A percentile compares a stretch with the other conserved stretches of the same genome.
These are phyloP conservation scores for Plasmodium knowlesi DNA, from an alignment of 169 alveolate species.

Conservation along the genomic window DNA sequence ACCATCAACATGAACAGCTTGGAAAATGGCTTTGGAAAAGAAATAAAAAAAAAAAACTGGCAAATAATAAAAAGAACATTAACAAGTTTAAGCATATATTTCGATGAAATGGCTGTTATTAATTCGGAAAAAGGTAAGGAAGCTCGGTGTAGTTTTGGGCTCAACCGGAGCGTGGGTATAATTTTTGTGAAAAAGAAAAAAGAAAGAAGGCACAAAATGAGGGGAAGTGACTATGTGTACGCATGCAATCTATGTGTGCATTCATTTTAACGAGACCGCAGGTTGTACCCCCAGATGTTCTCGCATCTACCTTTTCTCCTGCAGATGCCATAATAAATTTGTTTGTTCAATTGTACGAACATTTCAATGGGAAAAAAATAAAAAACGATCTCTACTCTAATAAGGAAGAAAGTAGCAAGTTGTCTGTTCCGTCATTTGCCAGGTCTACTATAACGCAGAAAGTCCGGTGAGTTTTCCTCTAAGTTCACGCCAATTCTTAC, in stretches of 20 bases:
- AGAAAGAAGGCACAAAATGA: not conserved
- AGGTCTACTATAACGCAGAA: conserved; percentile 75
- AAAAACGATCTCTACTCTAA: conserved; percentile 10
- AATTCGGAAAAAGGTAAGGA: conserved; percentile 65
- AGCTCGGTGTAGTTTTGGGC: not conserved
- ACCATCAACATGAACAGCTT: conserved; percentile 60
- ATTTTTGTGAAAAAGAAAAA: not conserved
- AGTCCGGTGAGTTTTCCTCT: conserved; percentile 28
- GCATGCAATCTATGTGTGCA: not conserved
- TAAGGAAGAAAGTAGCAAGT: conserved; percentile 19
- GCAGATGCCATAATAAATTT: conserved; percentile 42
- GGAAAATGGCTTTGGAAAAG: conserved; percentile 75
- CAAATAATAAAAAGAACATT: conserved; percentile 34
- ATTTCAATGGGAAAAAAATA: conserved; percentile 35
- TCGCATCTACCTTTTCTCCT: not conserved
- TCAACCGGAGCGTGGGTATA: not conserved
- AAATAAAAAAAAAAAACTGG: conserved; percentile 75
- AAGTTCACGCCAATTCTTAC: not conserved
- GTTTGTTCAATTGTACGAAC: conserved; percentile 59
- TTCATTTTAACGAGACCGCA: not conserved
- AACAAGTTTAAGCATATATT: conserved; percentile 26
- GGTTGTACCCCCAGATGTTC: not conserved
- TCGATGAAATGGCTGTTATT: conserved; percentile 69
- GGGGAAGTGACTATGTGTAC: not conserved
- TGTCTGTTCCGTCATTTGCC: conserved; percentile 55